These are phyloP conservation scores for Backusella morwellensis DNA, from an alignment of 192 early-diverging fungal species.

Conservation along the genomic window DNA sequence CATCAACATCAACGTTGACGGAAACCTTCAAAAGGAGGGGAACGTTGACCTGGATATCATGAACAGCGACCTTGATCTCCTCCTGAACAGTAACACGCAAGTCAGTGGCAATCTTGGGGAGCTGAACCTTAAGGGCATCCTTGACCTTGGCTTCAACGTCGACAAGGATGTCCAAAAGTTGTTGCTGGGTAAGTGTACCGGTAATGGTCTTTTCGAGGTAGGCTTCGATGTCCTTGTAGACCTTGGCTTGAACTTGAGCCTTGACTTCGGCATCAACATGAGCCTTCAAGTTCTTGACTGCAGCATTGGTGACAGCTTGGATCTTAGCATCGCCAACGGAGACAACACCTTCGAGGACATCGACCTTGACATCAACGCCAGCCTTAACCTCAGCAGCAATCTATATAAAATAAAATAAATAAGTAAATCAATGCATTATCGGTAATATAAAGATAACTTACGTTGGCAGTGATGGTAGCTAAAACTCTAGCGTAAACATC, in stretches of 20 bases:
- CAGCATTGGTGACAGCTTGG: not conserved
- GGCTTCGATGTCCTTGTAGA: conserved; percentile 18
- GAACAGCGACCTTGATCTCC: conserved; percentile 7
- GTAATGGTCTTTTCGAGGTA: not conserved
- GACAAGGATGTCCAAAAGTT: conserved; percentile 9
- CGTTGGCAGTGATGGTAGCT: conserved; percentile 18
- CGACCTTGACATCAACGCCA: conserved; percentile 15
- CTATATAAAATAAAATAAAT: not conserved
- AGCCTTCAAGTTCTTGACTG: conserved; percentile 14
- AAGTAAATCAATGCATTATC: not conserved
- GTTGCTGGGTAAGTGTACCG: not conserved
- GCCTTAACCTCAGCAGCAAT: conserved; percentile 21
- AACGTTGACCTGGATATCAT: conserved; percentile 6
- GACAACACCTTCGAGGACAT: conserved; percentile 8
- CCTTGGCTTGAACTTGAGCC: conserved; percentile 12
- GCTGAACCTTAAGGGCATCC: not conserved
- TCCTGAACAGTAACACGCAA: not conserved
- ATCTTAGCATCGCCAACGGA: conserved; percentile 13
- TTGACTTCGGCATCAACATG: conserved; percentile 1
- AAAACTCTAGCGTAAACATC: conserved; percentile 25
- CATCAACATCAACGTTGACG: conserved; percentile 2
- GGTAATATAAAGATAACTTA: not conserved
- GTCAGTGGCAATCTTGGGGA: conserved; percentile 13
- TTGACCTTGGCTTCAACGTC: conserved; percentile 16
- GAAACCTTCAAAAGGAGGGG: not conserved